Evolutionary conservation across 345 rosid species (phyloP), one percentile per base, ranked within the genome.

Genomic region (Linum usitatissimum): DNA sequence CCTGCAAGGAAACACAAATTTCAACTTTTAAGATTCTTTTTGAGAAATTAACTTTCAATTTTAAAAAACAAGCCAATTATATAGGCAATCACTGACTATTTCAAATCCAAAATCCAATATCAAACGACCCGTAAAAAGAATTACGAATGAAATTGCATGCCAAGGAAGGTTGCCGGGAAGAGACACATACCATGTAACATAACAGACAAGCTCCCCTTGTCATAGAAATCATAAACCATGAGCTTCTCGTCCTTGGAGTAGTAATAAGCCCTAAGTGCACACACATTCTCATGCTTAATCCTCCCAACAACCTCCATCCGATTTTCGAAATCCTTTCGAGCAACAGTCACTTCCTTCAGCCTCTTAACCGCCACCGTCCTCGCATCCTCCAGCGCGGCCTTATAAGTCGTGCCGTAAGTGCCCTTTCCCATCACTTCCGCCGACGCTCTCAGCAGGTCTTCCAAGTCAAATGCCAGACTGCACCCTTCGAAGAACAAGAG

Each of bases 341-440:
- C 66, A 5, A 61, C 76, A 0, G 63, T 4, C 4, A 64, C 66
- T 23, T 68, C 76, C 66, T 68, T 73, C 72, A 73, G 64, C 49
- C 76, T 68, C 69, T 73, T 73, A 54, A 73, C 76, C 18, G 38
- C 76, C 30, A 73, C 60, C 0, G 76, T 73, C 70, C 13, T 5
- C 14, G 51, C 54, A 28, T 73, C 76, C 63, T 73, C 76, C 28
- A 73, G 66, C 0, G 76, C 76, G 12, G 76, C 76, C 72, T 64
- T 73, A 18, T 73, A 73, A 45, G 76, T 69, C 14, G 67, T 61
- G 6, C 76, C 76, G 20, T 64, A 68, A 7, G 66, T 68, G 56
- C 76, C 76, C 66, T 68, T 73, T 14, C 76, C 76, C 13, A 73
- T 72, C 9, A 73, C 71, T 64, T 68, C 76, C 7, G 76, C 76